Percentiles rank a stretch among this genome's conserved stretches.
These are phyloP conservation scores for Solanum ossicruentum DNA, from an alignment of 257 asterid species.

Conservation along the genomic window DNA sequence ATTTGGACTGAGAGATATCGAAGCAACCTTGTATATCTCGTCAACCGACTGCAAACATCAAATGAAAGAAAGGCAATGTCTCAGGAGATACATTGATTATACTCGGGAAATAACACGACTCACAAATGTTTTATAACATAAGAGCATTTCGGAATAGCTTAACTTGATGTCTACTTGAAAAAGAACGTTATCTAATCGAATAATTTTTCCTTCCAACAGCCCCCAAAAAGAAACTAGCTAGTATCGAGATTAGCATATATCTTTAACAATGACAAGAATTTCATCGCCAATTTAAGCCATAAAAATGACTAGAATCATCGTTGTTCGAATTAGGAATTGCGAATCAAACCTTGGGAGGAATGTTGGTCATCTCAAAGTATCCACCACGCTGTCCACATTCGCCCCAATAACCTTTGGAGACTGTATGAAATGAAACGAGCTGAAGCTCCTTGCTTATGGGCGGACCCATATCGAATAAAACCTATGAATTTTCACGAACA, in stretches of 20 bases:
- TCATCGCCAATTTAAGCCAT: not conserved
- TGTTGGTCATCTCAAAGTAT: constrained; percentile 93
- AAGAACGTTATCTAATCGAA: not conserved
- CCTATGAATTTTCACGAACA: constrained; percentile 15
- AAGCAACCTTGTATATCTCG: constrained; percentile 96
- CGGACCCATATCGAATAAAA: constrained; percentile 73
- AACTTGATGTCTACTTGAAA: not conserved
- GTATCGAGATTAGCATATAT: not conserved
- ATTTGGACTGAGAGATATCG: constrained; percentile 90
- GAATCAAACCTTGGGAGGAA: constrained; percentile 57
- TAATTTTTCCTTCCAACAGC: too few relatives aligned
- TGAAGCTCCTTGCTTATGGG: constrained; percentile 71
- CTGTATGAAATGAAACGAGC: constrained; percentile 91
- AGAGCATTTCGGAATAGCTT: not conserved
- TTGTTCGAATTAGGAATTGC: not conserved
- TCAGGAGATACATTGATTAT: not conserved
- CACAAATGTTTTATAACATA: not conserved
- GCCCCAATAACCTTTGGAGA: constrained; percentile 92
- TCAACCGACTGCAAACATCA: constrained; percentile 61
- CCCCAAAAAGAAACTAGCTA: not conserved
- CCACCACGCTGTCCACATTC: constrained; percentile 99
- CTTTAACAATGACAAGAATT: not conserved
- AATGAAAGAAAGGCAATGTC: not conserved
- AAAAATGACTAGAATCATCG: not conserved
- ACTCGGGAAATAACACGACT: not conserved